Evolutionary conservation across 83 land plant species (phyloP).

Genomic region (Diphasiastrum complanatum): DNA sequence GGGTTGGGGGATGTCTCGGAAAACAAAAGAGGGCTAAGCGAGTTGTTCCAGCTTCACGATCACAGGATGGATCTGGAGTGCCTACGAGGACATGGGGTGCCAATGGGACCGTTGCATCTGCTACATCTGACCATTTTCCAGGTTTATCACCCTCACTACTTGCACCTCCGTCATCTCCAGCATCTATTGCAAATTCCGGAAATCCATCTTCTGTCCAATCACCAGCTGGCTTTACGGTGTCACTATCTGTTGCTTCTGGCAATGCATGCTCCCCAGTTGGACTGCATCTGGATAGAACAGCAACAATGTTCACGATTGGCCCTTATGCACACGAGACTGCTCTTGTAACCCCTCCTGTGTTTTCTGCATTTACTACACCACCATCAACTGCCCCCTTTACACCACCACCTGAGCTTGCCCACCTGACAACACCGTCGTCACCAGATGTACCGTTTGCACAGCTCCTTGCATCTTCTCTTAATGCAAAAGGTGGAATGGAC

Average conservation of each 20-base stretch:
- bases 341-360: conserved; percentile 81
- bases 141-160: conserved; percentile 48
- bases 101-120: conserved; percentile 50
- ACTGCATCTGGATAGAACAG: conserved; percentile 28
- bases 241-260: conserved; percentile 55
- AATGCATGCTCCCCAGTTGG: conserved; percentile 41
- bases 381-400: conserved; percentile 92
- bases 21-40: conserved; percentile 61
- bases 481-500: conserved; percentile 33
- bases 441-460: conserved; percentile 88
- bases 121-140: conserved; percentile 40
- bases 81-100: conserved; percentile 26
- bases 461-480: conserved; percentile 54
- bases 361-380: conserved; percentile 77
- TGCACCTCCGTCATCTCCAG: conserved; percentile 61
- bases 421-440: conserved; percentile 87
- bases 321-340: conserved; percentile 83
- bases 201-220: conserved; percentile 73
- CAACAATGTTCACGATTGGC: conserved; percentile 67
- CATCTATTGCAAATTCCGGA: conserved; percentile 66
- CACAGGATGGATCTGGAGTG: conserved; percentile 39
- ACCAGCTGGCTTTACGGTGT: conserved; percentile 50
- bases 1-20: conserved; percentile 56
- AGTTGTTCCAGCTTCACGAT: conserved; percentile 58
- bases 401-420: conserved; percentile 86